phyloP scores from a whole-genome alignment of 2,329 filamentous ascomycete species.

The Coniochaeta ligniaria region DNA sequence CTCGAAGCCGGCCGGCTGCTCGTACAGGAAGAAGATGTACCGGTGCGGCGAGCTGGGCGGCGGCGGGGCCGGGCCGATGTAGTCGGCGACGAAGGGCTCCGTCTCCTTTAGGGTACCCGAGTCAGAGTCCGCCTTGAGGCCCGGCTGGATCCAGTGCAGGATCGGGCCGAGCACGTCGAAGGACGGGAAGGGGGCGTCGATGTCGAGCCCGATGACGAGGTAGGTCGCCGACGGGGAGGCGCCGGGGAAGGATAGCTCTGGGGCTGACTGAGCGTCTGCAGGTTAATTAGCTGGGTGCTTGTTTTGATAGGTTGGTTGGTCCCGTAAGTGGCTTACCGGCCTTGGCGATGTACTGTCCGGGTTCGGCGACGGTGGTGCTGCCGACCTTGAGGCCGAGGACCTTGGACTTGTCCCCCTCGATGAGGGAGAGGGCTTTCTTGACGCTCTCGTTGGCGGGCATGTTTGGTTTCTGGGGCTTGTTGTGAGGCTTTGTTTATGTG shows the following conservation, averaged over 20 bases:
- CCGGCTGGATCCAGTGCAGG: conserved; percentile 39
- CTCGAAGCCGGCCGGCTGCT: conserved; percentile 34
- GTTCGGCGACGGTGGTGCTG: neutral
- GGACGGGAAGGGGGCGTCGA: conserved; percentile 38
- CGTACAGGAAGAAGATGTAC: conserved; percentile 40
- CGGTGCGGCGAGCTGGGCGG: conserved; percentile 37
- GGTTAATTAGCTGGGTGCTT: neutral
- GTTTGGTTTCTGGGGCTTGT: neutral
- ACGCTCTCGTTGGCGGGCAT: conserved; percentile 6
- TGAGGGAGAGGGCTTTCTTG: conserved; percentile 2
- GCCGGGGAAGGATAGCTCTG: conserved; percentile 1
- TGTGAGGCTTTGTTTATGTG: too few species aligned
- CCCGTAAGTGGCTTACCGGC: neutral
- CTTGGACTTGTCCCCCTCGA: conserved; percentile 6
- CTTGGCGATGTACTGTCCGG: conserved; percentile 4
- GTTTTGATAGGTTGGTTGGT: too few species aligned
- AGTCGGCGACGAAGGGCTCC: conserved; percentile 23
- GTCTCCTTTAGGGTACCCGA: neutral
- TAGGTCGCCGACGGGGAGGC: conserved; percentile 16
- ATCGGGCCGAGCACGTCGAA: conserved; percentile 33
- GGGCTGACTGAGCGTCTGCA: conserved; percentile 3
- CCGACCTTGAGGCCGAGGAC: conserved; percentile 6
- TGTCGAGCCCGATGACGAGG: conserved; percentile 33
- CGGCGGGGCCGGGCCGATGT: conserved; percentile 38
- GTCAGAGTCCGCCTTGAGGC: conserved; percentile 17